Evolutionary conservation across 805 yeast genomes (phyloP).

Genomic region (Isabelozyma heimii): DNA sequence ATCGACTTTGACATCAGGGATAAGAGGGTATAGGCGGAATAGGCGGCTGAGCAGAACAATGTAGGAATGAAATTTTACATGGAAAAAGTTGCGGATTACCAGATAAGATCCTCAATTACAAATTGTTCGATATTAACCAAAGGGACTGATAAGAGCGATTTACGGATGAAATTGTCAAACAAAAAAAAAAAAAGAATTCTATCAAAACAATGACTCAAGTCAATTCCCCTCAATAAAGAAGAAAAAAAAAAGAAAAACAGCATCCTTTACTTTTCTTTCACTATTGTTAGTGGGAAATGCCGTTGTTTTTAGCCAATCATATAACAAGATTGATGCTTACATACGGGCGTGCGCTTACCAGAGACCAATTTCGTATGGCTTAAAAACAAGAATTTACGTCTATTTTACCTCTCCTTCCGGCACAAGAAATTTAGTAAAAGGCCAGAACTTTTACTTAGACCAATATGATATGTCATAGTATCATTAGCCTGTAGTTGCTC

Average conservation of each 20-base stretch:
- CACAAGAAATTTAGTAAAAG: neutral
- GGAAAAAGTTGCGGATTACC: neutral
- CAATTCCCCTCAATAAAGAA: neutral
- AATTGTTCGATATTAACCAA: neutral
- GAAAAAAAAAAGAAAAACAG: too few relatives aligned
- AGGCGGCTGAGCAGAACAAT: neutral
- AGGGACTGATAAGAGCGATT: neutral
- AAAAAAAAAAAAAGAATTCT: too few relatives aligned
- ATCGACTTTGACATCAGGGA: too few relatives aligned
- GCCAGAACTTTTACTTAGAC: too few relatives aligned
- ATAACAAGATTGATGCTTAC: neutral
- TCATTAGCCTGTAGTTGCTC: too few relatives aligned
- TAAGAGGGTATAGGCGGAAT: neutral
- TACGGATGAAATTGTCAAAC: neutral
- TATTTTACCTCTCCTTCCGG: neutral
- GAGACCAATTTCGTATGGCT: neutral
- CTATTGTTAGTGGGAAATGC: neutral
- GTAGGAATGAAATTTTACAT: neutral
- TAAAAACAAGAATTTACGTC: neutral
- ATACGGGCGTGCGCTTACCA: neutral
- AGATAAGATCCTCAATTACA: neutral
- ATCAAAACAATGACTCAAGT: neutral
- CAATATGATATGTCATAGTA: too few relatives aligned
- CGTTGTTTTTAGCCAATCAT: neutral
- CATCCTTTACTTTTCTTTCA: neutral